Conservation (phyloP, 108 stramenopile genomes). For the Nitzschia palea region DNA sequence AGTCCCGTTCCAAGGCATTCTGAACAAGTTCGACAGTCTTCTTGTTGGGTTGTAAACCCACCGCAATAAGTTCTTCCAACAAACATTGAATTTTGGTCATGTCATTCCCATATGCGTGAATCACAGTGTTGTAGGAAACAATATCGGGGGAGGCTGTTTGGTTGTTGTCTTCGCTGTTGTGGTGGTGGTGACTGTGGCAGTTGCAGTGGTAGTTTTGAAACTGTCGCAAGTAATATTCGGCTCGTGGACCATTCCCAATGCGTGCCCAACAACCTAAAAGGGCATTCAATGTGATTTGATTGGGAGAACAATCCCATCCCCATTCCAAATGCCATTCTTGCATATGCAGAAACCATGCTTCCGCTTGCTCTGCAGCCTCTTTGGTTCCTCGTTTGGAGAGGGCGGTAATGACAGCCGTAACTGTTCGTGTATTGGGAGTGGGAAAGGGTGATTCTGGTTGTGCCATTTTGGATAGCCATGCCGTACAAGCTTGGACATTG, state of each 20-base stretch:
- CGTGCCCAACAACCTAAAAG: conserved; percentile 28
- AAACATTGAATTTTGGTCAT: conserved; percentile 16
- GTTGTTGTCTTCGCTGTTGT: not conserved
- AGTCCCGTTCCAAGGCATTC: conserved; percentile 10
- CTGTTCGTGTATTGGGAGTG: conserved; percentile 24
- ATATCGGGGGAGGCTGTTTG: conserved; percentile 6
- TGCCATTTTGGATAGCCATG: conserved; percentile 5
- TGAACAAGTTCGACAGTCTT: conserved; percentile 8
- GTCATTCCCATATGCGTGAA: conserved; percentile 22
- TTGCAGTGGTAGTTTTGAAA: conserved; percentile 1
- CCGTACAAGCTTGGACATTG: conserved; percentile 13
- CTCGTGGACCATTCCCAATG: conserved; percentile 9
- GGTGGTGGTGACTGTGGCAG: not conserved
- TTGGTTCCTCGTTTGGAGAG: conserved; percentile 15
- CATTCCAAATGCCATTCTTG: conserved; percentile 23
- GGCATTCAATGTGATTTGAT: conserved; percentile 28
- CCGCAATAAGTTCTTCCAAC: conserved; percentile 20
- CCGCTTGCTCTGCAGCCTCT: conserved; percentile 22
- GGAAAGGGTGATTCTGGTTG: not conserved
- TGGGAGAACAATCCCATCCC: conserved; percentile 20
- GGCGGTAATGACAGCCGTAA: conserved; percentile 25
- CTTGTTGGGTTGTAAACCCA: conserved; percentile 16
- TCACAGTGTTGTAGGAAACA: conserved; percentile 20
- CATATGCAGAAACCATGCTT: conserved; percentile 29
- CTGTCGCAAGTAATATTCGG: conserved; percentile 7